Evolutionary conservation across 495 filamentous ascomycete species (phyloP), one percentile per base, ranked within the genome.

Genomic region (Podospora fimiseda): DNA sequence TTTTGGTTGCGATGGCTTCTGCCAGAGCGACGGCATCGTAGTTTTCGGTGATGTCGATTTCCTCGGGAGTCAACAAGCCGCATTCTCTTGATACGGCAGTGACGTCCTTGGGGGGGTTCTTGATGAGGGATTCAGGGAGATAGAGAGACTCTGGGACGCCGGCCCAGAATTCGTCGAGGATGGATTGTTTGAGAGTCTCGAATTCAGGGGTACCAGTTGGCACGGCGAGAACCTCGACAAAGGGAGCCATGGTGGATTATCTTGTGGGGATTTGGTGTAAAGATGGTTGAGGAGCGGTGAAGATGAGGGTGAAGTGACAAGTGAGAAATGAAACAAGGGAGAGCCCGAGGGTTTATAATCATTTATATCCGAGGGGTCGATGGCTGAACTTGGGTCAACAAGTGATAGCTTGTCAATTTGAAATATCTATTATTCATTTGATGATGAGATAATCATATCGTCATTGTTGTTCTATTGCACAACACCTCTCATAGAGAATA

Each of bases 41-140:
- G 13, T 68, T 71, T 47, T 73, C 69, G 0, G 81, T 83, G 48
- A 83, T 74, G 18, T 70, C 61, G 18, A 81, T 51, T 53, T 85
- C 80, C 15, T 59, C 33, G 15, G 44, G 2, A 5, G 53, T 39
- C 14, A 60, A 27, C 11, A 60, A 3, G 1, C 54, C 51, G 40
- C 54, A 55, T 16, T 54, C 40, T 15, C 47, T 52, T 15, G 58
- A 54, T 22, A 57, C 19, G 9, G 27, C 19, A 1, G 54, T 53
- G 14, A 60, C 54, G 48, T 60, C 38, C 38, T 23, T 54, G 14
- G 56, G 56, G 13, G 56, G 38, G 43, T 48, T 52, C 9, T 51
- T 33, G n/a, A 55, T 39, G 19, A 51, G 27, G 11, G 53, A 43
- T 23, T 51, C 16, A n/a, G 56, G 23, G 11, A 59, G 48, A 16